phyloP scores from a whole-genome alignment of 768 basidiomycete species.

The Coprinopsis sp. region DNA sequence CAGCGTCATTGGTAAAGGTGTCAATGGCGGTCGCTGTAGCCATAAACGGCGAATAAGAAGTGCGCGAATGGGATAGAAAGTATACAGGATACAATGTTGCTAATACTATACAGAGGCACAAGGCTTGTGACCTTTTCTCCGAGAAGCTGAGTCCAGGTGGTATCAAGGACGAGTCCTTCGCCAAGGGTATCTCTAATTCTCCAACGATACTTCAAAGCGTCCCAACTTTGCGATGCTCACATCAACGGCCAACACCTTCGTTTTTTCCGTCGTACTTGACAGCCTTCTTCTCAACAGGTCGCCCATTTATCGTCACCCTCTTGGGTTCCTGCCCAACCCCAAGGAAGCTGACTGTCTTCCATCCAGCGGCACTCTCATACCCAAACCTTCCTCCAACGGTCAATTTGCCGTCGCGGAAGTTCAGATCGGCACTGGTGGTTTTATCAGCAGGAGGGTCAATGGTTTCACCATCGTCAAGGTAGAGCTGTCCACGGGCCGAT shows the following conservation, averaged over 20 bases:
- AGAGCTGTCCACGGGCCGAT: slow-evolving; percentile 47
- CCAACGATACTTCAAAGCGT: slow-evolving; percentile 8
- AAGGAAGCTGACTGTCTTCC: slow-evolving; percentile 34
- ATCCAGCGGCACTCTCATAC: slow-evolving; percentile 32
- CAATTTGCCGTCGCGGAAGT: slow-evolving; percentile 26
- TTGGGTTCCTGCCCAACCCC: slow-evolving; percentile 27
- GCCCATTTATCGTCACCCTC: slow-evolving; percentile 27
- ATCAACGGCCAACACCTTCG: slow-evolving; percentile 41
- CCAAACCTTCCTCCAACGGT: slow-evolving; percentile 34
- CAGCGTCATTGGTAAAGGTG: no score
- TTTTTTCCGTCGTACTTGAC: slow-evolving; percentile 32
- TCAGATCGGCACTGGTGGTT: slow-evolving; percentile 31
- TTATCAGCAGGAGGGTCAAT: slow-evolving; percentile 21
- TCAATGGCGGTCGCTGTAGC: no score
- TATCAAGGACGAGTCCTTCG: background rate
- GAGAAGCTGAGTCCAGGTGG: background rate
- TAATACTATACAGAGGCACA: no score
- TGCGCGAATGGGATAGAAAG: no score
- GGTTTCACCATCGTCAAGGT: slow-evolving; percentile 64
- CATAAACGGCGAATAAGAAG: no score
- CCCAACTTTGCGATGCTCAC: slow-evolving; percentile 30
- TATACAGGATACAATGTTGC: no score
- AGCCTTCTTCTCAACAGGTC: slow-evolving; percentile 13
- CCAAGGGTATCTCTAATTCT: background rate
- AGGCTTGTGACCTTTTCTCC: no score